A percentile compares a stretch with the other conserved stretches of the same genome.
These are phyloP conservation scores for Solanum hybrid DNA, from an alignment of 305 asterid species.

Conservation along the genomic window DNA sequence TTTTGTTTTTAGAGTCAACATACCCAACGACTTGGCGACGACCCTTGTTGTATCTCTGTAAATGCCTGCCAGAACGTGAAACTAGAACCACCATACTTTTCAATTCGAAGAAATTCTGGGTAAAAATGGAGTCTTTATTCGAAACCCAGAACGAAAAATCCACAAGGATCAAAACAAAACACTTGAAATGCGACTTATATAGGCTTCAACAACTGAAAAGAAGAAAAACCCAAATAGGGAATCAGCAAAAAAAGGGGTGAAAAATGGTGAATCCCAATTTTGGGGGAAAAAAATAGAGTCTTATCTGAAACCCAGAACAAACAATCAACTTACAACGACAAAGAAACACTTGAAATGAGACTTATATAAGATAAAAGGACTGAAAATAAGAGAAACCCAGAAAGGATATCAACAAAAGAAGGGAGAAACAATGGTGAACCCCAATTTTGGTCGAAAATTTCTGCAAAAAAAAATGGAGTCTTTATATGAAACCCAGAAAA, in stretches of 20 bases:
- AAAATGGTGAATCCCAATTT: background rate
- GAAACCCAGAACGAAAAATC: background rate
- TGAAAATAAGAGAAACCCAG: background rate
- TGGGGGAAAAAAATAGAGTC: background rate
- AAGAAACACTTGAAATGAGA: background rate
- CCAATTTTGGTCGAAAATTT: background rate
- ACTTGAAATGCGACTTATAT: background rate
- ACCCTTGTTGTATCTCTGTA: conserved; percentile 6
- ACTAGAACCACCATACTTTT: background rate
- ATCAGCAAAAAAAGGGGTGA: background rate
- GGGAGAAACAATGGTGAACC: background rate
- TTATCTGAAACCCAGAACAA: background rate
- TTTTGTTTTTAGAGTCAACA: background rate
- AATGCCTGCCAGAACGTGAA: conserved; percentile 8
- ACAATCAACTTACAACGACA: background rate
- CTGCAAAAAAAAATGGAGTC: background rate
- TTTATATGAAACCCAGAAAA: background rate
- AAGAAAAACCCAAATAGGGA: background rate
- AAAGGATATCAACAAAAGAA: background rate
- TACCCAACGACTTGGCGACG: conserved; percentile 15
- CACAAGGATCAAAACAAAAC: background rate
- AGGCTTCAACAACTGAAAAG: background rate
- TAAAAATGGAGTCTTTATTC: background rate
- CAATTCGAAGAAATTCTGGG: background rate
- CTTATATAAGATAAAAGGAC: background rate